Percentiles rank a stretch among this genome's conserved stretches.
phyloP scores from a whole-genome alignment of 441 rosid species.

The Manihot esculenta region DNA sequence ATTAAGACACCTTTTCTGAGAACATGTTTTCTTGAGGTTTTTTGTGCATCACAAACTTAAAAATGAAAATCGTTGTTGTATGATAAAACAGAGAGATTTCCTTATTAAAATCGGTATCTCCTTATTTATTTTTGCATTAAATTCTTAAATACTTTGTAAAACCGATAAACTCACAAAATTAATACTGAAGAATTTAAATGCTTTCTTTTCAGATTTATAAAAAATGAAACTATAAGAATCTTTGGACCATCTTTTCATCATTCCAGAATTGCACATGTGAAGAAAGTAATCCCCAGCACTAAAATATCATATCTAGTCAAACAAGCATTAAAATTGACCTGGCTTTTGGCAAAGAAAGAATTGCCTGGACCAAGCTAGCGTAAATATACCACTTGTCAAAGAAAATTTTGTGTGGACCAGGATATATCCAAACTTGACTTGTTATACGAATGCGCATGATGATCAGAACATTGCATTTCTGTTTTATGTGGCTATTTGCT shows the following conservation, averaged over 20 bases:
- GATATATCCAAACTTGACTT: not conserved
- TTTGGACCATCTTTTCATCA: not conserved
- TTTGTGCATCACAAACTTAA: no score
- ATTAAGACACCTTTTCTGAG: not conserved
- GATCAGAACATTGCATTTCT: not conserved
- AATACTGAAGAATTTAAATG: no score
- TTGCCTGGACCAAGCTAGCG: not conserved
- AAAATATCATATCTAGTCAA: not conserved
- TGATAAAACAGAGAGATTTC: not conserved
- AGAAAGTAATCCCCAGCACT: not conserved
- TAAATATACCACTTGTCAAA: no score
- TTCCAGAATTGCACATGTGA: not conserved
- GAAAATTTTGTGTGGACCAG: not conserved
- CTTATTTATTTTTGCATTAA: no score
- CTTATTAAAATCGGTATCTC: not conserved
- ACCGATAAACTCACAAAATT: no score
- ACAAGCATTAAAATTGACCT: not conserved
- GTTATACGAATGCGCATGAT: not conserved
- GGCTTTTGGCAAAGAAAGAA: not conserved
- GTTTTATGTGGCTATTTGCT: not conserved
- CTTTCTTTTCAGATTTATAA: not conserved
- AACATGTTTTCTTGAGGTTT: not conserved
- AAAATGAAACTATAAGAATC: not conserved
- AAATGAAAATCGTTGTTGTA: no score
- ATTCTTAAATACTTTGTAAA: no score